These are phyloP conservation scores for Thermoascus crustaceus DNA, from an alignment of 2,329 filamentous ascomycete genomes.

Conservation along the genomic window DNA sequence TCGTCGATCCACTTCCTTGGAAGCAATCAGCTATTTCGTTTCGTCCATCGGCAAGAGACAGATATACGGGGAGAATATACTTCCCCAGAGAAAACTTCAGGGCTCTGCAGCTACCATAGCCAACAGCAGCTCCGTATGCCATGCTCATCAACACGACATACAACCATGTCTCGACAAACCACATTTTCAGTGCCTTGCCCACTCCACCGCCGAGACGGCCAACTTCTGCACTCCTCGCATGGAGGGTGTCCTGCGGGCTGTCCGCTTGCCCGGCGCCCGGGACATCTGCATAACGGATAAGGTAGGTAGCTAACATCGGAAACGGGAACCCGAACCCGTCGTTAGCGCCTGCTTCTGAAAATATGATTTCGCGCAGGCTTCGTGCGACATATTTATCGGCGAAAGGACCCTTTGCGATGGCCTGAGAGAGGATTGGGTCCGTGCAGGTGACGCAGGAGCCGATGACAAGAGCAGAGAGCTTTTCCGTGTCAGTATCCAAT, in stretches of 20 bases:
- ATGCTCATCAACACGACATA: conserved; percentile 50
- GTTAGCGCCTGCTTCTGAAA: conserved; percentile 53
- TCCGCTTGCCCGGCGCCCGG: conserved; percentile 13
- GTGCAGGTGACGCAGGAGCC: conserved; percentile 78
- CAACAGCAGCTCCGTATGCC: conserved; percentile 46
- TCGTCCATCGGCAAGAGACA: too few relatives aligned
- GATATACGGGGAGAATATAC: conserved; percentile 10
- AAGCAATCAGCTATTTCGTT: conserved; percentile 8
- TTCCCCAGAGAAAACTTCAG: conserved; percentile 34
- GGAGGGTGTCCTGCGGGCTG: conserved; percentile 17
- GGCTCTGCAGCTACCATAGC: conserved; percentile 40
- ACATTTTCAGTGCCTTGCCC: conserved; percentile 47
- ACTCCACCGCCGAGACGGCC: conserved; percentile 47
- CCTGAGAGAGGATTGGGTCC: conserved; percentile 60
- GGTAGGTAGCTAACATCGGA: conserved; percentile 49
- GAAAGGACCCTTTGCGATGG: conserved; percentile 55
- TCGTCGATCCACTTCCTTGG: conserved; percentile 47
- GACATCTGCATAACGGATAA: conserved; percentile 47
- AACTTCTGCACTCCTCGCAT: conserved; percentile 30
- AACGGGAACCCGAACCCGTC: conserved; percentile 58
- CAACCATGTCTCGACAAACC: conserved; percentile 53
- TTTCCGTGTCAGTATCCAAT: conserved; percentile 61
- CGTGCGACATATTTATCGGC: conserved; percentile 54
- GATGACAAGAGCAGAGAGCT: conserved; percentile 66
- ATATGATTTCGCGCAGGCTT: conserved; percentile 53